Percentiles rank a stretch among this genome's conserved stretches.
Evolutionary conservation across 1,284 basidiomycete species (phyloP).

Genomic region (Boletus smithii): DNA sequence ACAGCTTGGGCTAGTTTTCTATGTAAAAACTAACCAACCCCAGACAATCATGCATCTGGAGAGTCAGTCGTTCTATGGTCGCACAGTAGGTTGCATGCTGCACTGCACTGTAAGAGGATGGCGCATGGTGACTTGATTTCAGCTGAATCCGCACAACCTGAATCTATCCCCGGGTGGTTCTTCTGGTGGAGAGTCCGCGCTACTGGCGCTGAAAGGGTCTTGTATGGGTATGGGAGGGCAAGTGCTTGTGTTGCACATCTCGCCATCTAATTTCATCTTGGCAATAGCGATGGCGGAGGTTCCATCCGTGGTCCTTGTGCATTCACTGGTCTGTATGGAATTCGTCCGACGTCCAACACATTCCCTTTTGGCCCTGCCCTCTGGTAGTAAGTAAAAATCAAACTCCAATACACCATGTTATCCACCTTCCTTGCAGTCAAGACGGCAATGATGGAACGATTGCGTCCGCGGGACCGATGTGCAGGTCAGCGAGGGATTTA

Average conservation of each 20-base stretch:
- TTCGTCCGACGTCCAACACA: constrained; percentile 45
- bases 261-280: not conserved
- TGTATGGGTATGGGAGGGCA: constrained; percentile 52
- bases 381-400: constrained; percentile 30
- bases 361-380: constrained; percentile 31
- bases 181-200: constrained; percentile 51
- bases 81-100: constrained; percentile 27
- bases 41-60: constrained; percentile 41
- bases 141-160: constrained; percentile 47
- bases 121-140: not conserved
- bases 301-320: constrained; percentile 42
- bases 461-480: constrained; percentile 35
- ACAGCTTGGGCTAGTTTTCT: constrained; percentile 38
- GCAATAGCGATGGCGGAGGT: constrained; percentile 27
- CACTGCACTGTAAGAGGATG: not conserved
- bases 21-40: constrained; percentile 47
- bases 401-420: constrained; percentile 26
- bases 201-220: constrained; percentile 48
- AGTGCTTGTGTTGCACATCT: constrained; percentile 24
- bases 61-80: constrained; percentile 40
- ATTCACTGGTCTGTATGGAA: constrained; percentile 42
- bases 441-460: constrained; percentile 36
- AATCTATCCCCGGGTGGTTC: constrained; percentile 45
- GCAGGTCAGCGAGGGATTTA: constrained; percentile 43
- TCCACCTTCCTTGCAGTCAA: constrained; percentile 25